phyloP scores from a whole-genome alignment of 768 basidiomycete genomes.

The Boletus huronensis region DNA sequence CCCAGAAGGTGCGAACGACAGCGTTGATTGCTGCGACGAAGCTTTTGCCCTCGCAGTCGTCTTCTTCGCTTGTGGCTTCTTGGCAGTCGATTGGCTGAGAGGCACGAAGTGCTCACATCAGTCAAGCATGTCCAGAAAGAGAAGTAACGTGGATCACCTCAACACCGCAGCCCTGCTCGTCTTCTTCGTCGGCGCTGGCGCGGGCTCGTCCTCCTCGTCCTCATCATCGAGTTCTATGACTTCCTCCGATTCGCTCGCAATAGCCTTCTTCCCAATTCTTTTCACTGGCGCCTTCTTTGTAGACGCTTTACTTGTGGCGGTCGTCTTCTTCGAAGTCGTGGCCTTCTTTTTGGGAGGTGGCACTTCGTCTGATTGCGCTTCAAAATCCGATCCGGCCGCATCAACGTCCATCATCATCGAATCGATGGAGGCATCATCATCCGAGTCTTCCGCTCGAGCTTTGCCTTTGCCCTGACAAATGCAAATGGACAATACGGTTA shows the following conservation, averaged over 20 bases:
- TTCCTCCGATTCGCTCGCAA: conserved; percentile 48
- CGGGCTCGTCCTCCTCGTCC: conserved; percentile 47
- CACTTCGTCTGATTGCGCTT: conserved; percentile 41
- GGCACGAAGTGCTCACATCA: background rate
- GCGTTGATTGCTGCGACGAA: conserved; percentile 39
- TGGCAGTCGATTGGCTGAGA: conserved; percentile 36
- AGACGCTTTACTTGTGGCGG: conserved; percentile 32
- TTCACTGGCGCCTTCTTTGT: conserved; percentile 47
- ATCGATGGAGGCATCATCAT: conserved; percentile 49
- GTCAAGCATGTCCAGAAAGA: conserved; percentile 28
- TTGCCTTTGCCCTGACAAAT: conserved; percentile 49
- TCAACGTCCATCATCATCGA: conserved; percentile 81
- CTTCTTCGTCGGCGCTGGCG: conserved; percentile 48
- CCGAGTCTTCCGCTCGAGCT: conserved; percentile 49
- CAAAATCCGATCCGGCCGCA: conserved; percentile 47
- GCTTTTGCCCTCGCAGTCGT: conserved; percentile 33
- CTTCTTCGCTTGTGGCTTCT: conserved; percentile 55
- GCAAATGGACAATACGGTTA: background rate
- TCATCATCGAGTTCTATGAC: conserved; percentile 56
- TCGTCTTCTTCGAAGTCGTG: conserved; percentile 31
- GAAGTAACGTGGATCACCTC: conserved; percentile 42
- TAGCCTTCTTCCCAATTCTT: conserved; percentile 53
- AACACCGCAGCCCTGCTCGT: conserved; percentile 63
- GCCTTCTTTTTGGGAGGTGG: conserved; percentile 44
- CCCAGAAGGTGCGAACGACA: conserved; percentile 62